Percentiles rank a stretch among this genome's conserved stretches.
Conservation (phyloP, 768 basidiomycete genomes). For the Rossbeevera mucosa region DNA sequence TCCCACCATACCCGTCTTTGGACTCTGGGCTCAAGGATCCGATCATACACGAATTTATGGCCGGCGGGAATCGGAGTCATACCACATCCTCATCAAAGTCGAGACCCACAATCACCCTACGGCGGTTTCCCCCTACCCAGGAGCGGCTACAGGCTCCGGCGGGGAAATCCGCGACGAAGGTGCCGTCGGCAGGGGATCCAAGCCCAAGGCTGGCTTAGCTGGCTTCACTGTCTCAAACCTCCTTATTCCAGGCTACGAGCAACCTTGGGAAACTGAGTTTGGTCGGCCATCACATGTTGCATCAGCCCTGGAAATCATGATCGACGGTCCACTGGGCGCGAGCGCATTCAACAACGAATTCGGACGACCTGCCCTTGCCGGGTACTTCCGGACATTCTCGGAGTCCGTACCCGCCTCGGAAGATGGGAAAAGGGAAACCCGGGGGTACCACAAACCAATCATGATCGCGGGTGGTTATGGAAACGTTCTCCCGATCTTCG, state of each 20-base stretch:
- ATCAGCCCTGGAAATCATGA: constrained; percentile 93
- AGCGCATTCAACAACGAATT: constrained; percentile 99
- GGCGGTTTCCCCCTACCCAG: constrained; percentile 95
- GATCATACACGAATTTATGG: constrained; percentile 45
- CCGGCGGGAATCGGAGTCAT: constrained; percentile 54
- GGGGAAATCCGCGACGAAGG: constrained; percentile 99
- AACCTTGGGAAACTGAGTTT: constrained; percentile 96
- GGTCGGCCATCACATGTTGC: constrained; percentile 90
- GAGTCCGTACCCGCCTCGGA: constrained; percentile 60
- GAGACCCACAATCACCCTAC: constrained; percentile 99
- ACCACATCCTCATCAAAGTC: constrained; percentile 92
- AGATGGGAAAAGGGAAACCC: constrained; percentile 55
- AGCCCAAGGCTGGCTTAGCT: constrained; percentile 90
- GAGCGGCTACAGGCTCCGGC: constrained; percentile 97
- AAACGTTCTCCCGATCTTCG: constrained; percentile 81
- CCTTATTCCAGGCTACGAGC: constrained; percentile 82
- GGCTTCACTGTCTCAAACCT: constrained; percentile 95
- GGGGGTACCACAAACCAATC: constrained; percentile 99
- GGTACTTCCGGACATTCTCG: constrained; percentile 94
- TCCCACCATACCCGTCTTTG: constrained; percentile 63
- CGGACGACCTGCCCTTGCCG: constrained; percentile 85
- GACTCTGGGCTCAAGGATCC: constrained; percentile 36
- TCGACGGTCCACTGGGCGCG: constrained; percentile 91
- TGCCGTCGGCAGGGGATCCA: constrained; percentile 89
- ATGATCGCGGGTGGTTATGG: constrained; percentile 99